Conservation (phyloP, 495 filamentous ascomycete species). For the Penicillium dipodomyicola region DNA sequence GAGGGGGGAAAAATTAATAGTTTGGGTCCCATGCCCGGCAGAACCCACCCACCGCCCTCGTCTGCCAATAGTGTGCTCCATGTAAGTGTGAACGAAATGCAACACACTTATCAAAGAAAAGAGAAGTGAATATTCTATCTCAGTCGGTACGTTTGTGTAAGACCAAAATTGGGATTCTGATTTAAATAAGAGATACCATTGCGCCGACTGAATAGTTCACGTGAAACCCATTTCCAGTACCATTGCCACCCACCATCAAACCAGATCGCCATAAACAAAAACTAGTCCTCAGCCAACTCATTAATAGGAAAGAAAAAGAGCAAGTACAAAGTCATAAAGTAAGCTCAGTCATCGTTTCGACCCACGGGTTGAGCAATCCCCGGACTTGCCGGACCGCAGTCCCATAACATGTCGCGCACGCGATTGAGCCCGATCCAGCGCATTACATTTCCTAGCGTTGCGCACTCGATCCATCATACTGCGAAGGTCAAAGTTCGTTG, state of each 20-base stretch:
- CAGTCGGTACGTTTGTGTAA: not conserved
- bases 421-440: slow-evolving; percentile 41
- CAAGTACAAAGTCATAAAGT: slow-evolving; percentile 8
- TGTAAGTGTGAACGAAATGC: slow-evolving; percentile 10
- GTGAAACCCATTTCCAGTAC: slow-evolving; percentile 9
- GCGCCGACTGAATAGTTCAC: slow-evolving; percentile 18
- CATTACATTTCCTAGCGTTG: slow-evolving; percentile 29
- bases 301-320: slow-evolving; percentile 10
- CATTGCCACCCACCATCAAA: slow-evolving; percentile 15
- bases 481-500: slow-evolving; percentile 27
- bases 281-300: slow-evolving; percentile 9
- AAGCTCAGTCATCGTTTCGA: slow-evolving; percentile 4
- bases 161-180: not conserved
- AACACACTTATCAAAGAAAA: not conserved
- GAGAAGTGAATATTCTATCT: not conserved
- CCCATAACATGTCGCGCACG: slow-evolving; percentile 36
- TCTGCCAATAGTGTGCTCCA: not conserved
- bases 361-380: slow-evolving; percentile 10
- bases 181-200: slow-evolving; percentile 19
- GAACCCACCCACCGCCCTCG: slow-evolving; percentile 9
- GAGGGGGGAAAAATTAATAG: slow-evolving; percentile 37
- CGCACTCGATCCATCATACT: slow-evolving; percentile 35
- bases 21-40: slow-evolving; percentile 18
- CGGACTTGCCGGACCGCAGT: slow-evolving; percentile 16
- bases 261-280: slow-evolving; percentile 30